Evolutionary conservation across 257 asterid genomes (phyloP).

Genomic region (Knoxia roxburghii): DNA sequence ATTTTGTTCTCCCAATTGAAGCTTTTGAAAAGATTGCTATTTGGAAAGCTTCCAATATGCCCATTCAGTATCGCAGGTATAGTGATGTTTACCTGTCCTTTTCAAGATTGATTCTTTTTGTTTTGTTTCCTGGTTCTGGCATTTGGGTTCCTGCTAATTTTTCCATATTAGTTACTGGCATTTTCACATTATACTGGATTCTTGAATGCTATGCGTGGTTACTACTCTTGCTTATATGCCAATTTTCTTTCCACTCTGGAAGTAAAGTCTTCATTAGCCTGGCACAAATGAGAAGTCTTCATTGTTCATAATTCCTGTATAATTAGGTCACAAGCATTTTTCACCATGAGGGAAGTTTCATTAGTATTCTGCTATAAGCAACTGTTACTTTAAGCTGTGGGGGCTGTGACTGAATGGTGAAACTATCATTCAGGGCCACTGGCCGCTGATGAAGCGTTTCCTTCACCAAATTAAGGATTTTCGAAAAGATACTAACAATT

Average conservation of each 20-base stretch:
- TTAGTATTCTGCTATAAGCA: not conserved
- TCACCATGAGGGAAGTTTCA: conserved; percentile 1
- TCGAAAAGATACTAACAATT: not conserved
- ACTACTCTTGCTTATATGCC: not conserved
- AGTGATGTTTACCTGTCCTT: too few species aligned
- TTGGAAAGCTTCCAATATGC: conserved; percentile 94
- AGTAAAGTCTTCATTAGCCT: not conserved
- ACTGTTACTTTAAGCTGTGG: not conserved
- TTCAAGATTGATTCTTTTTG: not conserved
- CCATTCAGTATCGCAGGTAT: conserved; percentile 69
- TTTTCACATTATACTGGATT: not conserved
- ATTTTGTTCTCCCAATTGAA: conserved; percentile 84
- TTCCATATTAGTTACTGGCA: not conserved
- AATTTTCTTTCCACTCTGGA: not conserved
- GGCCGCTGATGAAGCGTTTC: not conserved
- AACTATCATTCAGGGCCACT: not conserved
- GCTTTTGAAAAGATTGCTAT: conserved; percentile 92
- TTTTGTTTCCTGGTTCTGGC: not conserved
- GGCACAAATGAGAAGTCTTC: not conserved
- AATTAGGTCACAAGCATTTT: not conserved
- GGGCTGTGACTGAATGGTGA: not conserved
- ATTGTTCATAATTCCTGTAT: not conserved
- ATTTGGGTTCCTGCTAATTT: not conserved
- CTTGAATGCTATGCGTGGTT: too few species aligned
- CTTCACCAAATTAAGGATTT: not conserved